Conservation (phyloP, 2,329 filamentous ascomycete species). For the Curvularia sp. region DNA sequence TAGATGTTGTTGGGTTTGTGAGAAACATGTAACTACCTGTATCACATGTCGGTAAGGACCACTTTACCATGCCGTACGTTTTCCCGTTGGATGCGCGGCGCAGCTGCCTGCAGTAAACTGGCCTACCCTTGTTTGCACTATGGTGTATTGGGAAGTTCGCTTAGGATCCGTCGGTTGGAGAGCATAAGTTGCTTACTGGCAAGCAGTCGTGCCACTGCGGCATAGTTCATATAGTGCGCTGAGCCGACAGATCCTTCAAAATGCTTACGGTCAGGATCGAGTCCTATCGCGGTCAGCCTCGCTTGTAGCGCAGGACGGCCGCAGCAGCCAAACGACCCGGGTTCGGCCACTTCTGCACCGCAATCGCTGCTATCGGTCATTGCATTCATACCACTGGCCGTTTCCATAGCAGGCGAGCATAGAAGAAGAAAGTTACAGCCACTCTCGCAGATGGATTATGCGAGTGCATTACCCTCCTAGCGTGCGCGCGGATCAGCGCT, state of each 20-base stretch:
- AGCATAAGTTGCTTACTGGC: not conserved
- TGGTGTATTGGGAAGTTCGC: no score
- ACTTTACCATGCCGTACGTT: not conserved
- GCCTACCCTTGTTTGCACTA: no score
- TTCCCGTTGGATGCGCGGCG: not conserved
- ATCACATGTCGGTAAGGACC: constrained; percentile 1
- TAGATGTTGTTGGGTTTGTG: not conserved
- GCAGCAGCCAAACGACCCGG: not conserved
- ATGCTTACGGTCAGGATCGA: constrained; percentile 1
- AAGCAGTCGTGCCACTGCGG: constrained; percentile 1
- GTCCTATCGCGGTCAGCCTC: constrained; percentile 1
- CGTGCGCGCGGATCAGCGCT: not conserved
- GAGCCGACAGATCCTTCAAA: constrained; percentile 3
- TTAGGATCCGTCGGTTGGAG: no score
- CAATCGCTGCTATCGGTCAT: constrained; percentile 1
- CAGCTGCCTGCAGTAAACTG: constrained; percentile 4
- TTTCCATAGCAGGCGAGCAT: no score
- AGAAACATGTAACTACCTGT: constrained; percentile 1
- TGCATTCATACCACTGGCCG: no score
- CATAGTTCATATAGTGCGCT: constrained; percentile 1
- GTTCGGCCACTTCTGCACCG: not conserved
- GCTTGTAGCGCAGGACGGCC: constrained; percentile 3
- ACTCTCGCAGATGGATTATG: not conserved
- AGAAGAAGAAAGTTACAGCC: no score
- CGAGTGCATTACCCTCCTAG: not conserved